Percentiles rank a stretch among this genome's conserved stretches.
Conservation (phyloP, 192 early-diverging fungal species). For the Coemansia sp. region DNA sequence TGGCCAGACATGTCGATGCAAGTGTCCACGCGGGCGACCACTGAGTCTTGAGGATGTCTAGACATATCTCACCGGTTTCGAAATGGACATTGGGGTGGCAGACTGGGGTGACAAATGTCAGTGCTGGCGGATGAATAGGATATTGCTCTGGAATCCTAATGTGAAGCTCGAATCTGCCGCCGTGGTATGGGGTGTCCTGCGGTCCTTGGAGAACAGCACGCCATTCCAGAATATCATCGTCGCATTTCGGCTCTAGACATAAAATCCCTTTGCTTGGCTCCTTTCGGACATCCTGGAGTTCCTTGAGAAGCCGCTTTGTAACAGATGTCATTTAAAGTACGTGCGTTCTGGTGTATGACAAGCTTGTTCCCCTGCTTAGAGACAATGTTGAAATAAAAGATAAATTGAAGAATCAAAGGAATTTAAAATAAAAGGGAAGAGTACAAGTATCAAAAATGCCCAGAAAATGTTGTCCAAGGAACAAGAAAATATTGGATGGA, state of each 20-base stretch:
- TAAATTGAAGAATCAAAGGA: not conserved
- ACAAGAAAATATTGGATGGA: too few species aligned
- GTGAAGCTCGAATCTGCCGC: constrained; percentile 81
- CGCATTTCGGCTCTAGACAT: constrained; percentile 33
- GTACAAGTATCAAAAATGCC: not conserved
- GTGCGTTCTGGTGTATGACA: not conserved
- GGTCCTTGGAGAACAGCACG: constrained; percentile 54
- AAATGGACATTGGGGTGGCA: constrained; percentile 96
- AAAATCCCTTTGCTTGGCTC: constrained; percentile 28
- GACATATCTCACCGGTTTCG: constrained; percentile 93
- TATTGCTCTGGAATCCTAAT: constrained; percentile 76
- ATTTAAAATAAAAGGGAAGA: not conserved
- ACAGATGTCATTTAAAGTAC: constrained; percentile 35
- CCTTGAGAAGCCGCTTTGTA: constrained; percentile 59
- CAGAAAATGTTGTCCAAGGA: too few species aligned
- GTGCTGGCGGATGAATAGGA: constrained; percentile 67
- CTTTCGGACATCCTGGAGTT: constrained; percentile 55
- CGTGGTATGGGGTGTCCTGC: constrained; percentile 53
- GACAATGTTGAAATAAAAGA: not conserved
- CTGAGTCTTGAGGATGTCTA: constrained; percentile 89
- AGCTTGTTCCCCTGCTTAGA: not conserved
- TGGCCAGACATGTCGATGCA: constrained; percentile 78
- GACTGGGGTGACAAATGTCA: constrained; percentile 79
- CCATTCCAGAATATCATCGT: constrained; percentile 53
- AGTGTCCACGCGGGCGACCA: constrained; percentile 98